phyloP scores from a whole-genome alignment of 116 monocot genomes.

The Thalassia testudinum region DNA sequence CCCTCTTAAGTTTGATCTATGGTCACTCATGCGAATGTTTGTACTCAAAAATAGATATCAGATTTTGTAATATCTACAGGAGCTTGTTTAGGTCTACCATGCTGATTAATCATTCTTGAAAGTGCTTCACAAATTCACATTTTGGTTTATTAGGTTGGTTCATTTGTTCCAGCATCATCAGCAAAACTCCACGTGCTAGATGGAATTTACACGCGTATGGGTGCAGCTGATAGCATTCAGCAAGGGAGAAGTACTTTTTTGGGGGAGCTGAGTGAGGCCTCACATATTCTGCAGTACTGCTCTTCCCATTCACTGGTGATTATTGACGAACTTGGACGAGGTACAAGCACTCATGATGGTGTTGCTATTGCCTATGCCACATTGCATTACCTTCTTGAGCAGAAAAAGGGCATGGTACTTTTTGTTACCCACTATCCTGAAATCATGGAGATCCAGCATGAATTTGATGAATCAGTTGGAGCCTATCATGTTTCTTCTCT shows the following conservation, averaged over 20 bases:
- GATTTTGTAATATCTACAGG: too few relatives aligned
- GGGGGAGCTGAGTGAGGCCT: slow-evolving; percentile 82
- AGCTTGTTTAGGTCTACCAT: neutral
- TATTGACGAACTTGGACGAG: slow-evolving; percentile 95
- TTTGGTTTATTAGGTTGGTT: slow-evolving; percentile 78
- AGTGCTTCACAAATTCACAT: neutral
- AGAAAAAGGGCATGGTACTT: slow-evolving; percentile 66
- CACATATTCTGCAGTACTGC: slow-evolving; percentile 50
- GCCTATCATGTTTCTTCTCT: slow-evolving; percentile 89
- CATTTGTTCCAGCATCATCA: slow-evolving; percentile 93
- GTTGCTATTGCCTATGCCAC: slow-evolving; percentile 87
- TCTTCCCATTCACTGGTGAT: slow-evolving; percentile 78
- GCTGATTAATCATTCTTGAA: neutral
- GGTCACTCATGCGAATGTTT: too few relatives aligned
- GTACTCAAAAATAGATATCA: too few relatives aligned
- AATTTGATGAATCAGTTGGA: slow-evolving; percentile 59
- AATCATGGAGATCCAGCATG: slow-evolving; percentile 52
- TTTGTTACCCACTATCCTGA: slow-evolving; percentile 97
- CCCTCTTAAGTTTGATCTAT: too few relatives aligned
- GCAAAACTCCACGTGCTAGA: slow-evolving; percentile 72
- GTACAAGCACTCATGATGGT: slow-evolving; percentile 98
- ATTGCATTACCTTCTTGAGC: slow-evolving; percentile 57
- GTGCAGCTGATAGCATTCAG: slow-evolving; percentile 83
- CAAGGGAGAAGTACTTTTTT: slow-evolving; percentile 90
- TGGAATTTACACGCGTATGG: slow-evolving; percentile 89